phyloP scores from a whole-genome alignment of 1,139 yeast species.

The Tardiomyces blankii region DNA sequence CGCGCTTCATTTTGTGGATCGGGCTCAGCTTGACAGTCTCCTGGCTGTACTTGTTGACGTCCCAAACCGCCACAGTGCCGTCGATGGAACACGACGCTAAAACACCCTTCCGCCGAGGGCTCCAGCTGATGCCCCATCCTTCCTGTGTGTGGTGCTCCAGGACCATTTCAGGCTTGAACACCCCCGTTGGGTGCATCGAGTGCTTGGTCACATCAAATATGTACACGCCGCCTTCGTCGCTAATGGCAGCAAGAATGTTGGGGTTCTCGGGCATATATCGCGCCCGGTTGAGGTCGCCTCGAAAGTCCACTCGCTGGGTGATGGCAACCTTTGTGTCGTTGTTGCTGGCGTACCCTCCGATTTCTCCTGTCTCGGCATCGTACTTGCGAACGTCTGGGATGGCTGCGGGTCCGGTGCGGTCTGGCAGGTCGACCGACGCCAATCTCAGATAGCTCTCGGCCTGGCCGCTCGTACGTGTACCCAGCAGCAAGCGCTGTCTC shows the following conservation, averaged over 20 bases:
- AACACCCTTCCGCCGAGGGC: slow-evolving; percentile 30
- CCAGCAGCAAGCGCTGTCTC: slow-evolving; percentile 43
- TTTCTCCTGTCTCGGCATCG: slow-evolving; percentile 24
- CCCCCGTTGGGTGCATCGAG: slow-evolving; percentile 26
- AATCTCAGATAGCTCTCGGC: slow-evolving; percentile 69
- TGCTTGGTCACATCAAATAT: slow-evolving; percentile 50
- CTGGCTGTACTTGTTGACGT: slow-evolving; percentile 27
- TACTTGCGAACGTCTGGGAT: slow-evolving; percentile 38
- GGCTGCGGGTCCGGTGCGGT: slow-evolving; percentile 14
- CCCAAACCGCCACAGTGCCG: slow-evolving; percentile 61
- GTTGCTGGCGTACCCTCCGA: slow-evolving; percentile 23
- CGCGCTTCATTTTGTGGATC: slow-evolving; percentile 13
- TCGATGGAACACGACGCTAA: slow-evolving; percentile 58
- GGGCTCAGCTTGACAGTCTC: slow-evolving; percentile 14
- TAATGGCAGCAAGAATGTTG: slow-evolving; percentile 59
- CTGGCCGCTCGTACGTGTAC: slow-evolving; percentile 81
- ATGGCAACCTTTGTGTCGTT: slow-evolving; percentile 35
- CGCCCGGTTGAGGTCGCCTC: slow-evolving; percentile 64
- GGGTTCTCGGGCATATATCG: slow-evolving; percentile 70
- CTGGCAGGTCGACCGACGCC: slow-evolving; percentile 40
- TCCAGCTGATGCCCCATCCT: slow-evolving; percentile 72
- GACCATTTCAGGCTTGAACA: slow-evolving; percentile 24
- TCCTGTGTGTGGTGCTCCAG: slow-evolving; percentile 56
- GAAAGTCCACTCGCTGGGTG: slow-evolving; percentile 20
- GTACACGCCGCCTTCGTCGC: slow-evolving; percentile 62